Evolutionary conservation across 176 grass and related monocot species (phyloP).

Genomic region (Chloris gayana): DNA sequence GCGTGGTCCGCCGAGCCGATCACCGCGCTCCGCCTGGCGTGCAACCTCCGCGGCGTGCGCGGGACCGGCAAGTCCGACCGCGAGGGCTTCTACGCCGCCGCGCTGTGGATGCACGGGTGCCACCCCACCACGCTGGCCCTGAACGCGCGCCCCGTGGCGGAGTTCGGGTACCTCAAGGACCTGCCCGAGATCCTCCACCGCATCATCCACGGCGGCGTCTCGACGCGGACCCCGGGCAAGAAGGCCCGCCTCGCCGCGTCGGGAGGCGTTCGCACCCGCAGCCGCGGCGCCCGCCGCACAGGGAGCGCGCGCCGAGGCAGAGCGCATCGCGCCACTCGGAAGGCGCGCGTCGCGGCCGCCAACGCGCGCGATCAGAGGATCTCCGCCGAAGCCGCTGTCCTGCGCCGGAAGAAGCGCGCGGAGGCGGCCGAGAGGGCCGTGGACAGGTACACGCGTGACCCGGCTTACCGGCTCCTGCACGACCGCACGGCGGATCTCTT

Average conservation of each 20-base stretch:
- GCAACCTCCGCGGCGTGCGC: constrained; percentile 45
- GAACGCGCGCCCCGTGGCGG: constrained; percentile 43
- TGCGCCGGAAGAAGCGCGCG: constrained; percentile 34
- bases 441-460: constrained; percentile 48
- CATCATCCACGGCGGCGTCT: constrained; percentile 49
- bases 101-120: constrained; percentile 48
- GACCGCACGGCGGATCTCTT: constrained; percentile 59
- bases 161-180: constrained; percentile 80
- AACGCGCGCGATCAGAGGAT: constrained; percentile 29
- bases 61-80: constrained; percentile 22
- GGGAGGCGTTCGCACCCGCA: too few species aligned
- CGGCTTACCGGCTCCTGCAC: constrained; percentile 59
- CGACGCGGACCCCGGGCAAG: constrained; percentile 14
- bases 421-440: constrained; percentile 48
- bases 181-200: constrained; percentile 75
- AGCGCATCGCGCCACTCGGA: not conserved
- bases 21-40: constrained; percentile 53
- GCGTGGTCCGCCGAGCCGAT: constrained; percentile 40
- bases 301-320: too few species aligned
- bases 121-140: constrained; percentile 78
- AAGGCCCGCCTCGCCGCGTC: constrained; percentile 22
- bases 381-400: constrained; percentile 31
- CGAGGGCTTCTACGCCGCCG: constrained; percentile 28
- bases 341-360: constrained; percentile 50
- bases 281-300: too few species aligned